Evolutionary conservation across 768 basidiomycete species (phyloP).

Genomic region (Russula earlei): DNA sequence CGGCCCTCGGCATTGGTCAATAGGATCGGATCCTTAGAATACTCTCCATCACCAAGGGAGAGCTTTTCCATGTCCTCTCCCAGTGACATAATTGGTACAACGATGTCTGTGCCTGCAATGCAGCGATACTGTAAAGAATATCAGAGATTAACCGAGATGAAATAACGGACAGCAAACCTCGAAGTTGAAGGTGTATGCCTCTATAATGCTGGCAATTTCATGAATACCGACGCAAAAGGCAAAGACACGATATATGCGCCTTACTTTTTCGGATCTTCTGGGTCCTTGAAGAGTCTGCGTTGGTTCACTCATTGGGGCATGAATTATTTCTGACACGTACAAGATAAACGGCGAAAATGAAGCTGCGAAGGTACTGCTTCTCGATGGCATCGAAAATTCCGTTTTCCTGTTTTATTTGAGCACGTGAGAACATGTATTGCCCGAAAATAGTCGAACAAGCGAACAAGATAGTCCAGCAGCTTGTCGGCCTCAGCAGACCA

Average conservation of each 20-base stretch:
- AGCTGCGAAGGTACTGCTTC: conserved; percentile 75
- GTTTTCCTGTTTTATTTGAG: conserved; percentile 45
- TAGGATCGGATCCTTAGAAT: conserved; percentile 45
- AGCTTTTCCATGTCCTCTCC: conserved; percentile 49
- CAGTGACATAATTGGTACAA: conserved; percentile 66
- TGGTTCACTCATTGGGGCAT: neutral
- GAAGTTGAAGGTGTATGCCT: conserved; percentile 86
- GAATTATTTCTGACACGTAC: conserved; percentile 34
- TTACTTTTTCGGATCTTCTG: conserved; percentile 77
- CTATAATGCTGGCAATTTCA: conserved; percentile 51
- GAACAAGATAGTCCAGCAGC: conserved; percentile 70
- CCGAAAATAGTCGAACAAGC: conserved; percentile 22
- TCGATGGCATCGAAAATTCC: conserved; percentile 83
- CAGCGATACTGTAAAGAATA: conserved; percentile 50
- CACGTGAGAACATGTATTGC: neutral
- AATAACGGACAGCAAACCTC: conserved; percentile 25
- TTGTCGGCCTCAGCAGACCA: conserved; percentile 78
- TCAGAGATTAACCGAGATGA: neutral
- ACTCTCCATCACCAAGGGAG: conserved; percentile 31
- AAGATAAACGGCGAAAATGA: conserved; percentile 78
- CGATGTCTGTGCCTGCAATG: conserved; percentile 47
- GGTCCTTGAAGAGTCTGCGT: conserved; percentile 45
- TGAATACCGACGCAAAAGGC: conserved; percentile 4
- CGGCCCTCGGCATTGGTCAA: conserved; percentile 51
- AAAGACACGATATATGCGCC: conserved; percentile 26